Conservation (phyloP, 352 stramenopile genomes). For the Globisporangium iwayamae region DNA sequence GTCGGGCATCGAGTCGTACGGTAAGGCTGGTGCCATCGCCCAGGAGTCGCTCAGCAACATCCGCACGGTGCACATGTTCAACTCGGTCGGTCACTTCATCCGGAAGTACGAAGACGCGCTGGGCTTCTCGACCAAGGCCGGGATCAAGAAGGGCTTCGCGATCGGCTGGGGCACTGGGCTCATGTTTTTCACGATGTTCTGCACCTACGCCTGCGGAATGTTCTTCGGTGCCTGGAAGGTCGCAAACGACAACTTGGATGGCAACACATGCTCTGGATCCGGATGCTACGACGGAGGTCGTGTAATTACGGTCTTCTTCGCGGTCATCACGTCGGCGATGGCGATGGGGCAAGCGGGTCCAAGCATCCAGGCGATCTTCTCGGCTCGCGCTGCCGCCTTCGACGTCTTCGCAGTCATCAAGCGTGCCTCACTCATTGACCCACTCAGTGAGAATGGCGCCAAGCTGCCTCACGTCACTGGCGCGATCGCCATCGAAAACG, state of each 20-base stretch:
- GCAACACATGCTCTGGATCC: constrained; percentile 31
- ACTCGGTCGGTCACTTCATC: constrained; percentile 52
- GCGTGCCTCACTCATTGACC: constrained; percentile 52
- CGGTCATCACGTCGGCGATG: constrained; percentile 65
- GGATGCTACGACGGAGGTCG: constrained; percentile 58
- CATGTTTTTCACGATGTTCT: constrained; percentile 63
- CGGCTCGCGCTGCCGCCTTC: constrained; percentile 49
- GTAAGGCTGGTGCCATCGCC: constrained; percentile 56
- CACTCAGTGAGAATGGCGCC: constrained; percentile 28
- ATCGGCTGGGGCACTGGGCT: constrained; percentile 54
- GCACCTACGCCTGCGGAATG: constrained; percentile 73
- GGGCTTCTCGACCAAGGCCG: constrained; percentile 36
- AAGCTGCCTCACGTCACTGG: constrained; percentile 19
- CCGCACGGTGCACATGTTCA: constrained; percentile 80
- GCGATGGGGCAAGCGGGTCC: constrained; percentile 61
- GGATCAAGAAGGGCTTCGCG: constrained; percentile 47
- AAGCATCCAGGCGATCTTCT: constrained; percentile 48
- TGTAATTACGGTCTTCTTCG: constrained; percentile 68
- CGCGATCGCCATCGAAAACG: constrained; percentile 29
- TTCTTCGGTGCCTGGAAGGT: constrained; percentile 71
- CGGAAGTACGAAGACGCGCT: constrained; percentile 61
- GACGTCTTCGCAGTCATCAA: constrained; percentile 73
- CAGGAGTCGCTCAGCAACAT: constrained; percentile 74
- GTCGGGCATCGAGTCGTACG: constrained; percentile 52
- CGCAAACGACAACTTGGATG: constrained; percentile 52